Base-by-base conservation (phyloP, 2,329 filamentous ascomycete genomes). In the Fusarium neocosmosporiellum region DNA sequence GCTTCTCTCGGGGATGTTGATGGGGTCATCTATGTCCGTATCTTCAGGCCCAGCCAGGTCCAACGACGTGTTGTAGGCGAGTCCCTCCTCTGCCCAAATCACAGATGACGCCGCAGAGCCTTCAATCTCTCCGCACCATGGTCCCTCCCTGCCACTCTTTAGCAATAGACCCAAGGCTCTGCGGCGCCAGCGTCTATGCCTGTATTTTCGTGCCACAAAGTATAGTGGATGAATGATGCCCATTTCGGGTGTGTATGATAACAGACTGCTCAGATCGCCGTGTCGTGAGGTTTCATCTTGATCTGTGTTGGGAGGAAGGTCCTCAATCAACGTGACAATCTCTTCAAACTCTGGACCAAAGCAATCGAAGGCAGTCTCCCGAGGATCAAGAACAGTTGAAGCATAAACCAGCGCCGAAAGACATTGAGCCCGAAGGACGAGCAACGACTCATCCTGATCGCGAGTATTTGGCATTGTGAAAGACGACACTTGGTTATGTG, bases 291-390 rank as follows among this genome's bases (percentile, higher is more conserved):
- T 6, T 1, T 33, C 6, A 3, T 29, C 1, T 0, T 14, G 18
- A 10, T 3, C 2, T n/a, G 20, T 65, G 1, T 34, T 59, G 0
- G 14, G 4, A 0, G 61, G 11, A 0, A 76, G 36, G 2, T 34
- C 7, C 11, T 67, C 69, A 1, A 64, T 36, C 0, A 59, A 58
- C 0, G 55, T 59, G 14, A 76, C 18, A 0, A 76, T 75, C 53
- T 76, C 73, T 27, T 76, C 20, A 8, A 75, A 76, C 8, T 74
- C 74, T 0, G 71, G 74, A 0, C 65, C 55, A 16, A 64, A 74
- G 36, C 53, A 60, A 6, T 76, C 73, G 7, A 67, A 76, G 0
- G 24, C 46, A 5, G 59, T 71, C 34, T 76, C 71, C 0, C 63
- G 63, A 8, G 66, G 71, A 0, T 75, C 73, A 1, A 76, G 39